Evolutionary conservation across 345 rosid species (phyloP), one percentile per base, ranked within the genome.

Genomic region (Citrus sp.): DNA sequence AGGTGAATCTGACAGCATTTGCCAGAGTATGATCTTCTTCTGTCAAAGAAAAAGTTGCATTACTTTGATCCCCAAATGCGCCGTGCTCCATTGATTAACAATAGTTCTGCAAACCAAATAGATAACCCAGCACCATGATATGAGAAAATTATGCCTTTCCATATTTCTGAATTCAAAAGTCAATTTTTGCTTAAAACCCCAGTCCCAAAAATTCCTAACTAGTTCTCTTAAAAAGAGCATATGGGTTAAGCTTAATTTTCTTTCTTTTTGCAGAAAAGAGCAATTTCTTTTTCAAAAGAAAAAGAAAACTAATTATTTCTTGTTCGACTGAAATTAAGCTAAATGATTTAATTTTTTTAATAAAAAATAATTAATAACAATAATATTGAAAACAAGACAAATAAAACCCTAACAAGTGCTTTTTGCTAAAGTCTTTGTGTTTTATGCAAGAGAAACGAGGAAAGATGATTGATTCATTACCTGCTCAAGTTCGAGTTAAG

Each of bases 21-120:
- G 97, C 98, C 28, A 96, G 86, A 5, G 97, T 94, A 78, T 96
- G 98, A 80, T 91, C 98, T 78, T 94, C 99, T 24, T 90, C 92
- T 1, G 86, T 61, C 14, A 94, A 78, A 68, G 92, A 85, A 84
- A 96, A 94, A 14, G 99, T 84, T 60, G 92, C 95, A 30, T 79
- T 82, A 37, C 86, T 84, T 55, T 81, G 87, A 85, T 91, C 94
- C 32, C 79, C 78, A 27, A 85, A 80, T 37, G 93, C 89, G 7
- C 91, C 91, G 49, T 88, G 95, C 77, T 95, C 97, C 99, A 95
- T 95, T 63, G 79, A 74, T 61, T 66, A 40, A 77, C 35, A 55
- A 28, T n/a, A 58, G 14, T 25, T 46, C 70, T 34, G 70, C 37
- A 58, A 37, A 37, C 35, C 58, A 76, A 63, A 51, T 14, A 51